A percentile compares a stretch with the other conserved stretches of the same genome.
Evolutionary conservation across 306 rosid species (phyloP).

Genomic region (Prunus mira): DNA sequence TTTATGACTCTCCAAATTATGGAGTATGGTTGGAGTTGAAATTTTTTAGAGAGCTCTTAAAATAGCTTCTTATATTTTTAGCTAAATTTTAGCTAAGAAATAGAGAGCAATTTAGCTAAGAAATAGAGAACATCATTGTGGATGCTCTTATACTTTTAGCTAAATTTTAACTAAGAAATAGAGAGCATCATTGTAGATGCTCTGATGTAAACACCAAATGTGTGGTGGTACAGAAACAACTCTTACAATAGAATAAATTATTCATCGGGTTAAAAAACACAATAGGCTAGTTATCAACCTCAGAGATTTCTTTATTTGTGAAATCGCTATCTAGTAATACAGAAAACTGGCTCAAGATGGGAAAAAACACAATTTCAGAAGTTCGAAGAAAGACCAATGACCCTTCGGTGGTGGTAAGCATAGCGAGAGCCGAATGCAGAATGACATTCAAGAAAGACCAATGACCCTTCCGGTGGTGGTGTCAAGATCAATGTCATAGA

Average conservation of each 20-base stretch:
- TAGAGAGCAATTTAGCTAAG: no score
- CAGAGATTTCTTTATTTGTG: not conserved
- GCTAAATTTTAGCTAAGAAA: no score
- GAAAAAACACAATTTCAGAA: not conserved
- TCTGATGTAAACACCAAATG: not conserved
- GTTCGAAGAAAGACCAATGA: no score
- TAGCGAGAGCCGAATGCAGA: not conserved
- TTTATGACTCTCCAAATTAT: no score
- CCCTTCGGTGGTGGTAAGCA: no score
- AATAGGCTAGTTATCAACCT: not conserved
- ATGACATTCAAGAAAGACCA: slow-evolving; percentile 72
- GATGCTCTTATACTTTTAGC: no score
- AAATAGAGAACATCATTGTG: no score
- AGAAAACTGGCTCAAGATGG: not conserved
- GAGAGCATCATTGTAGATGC: no score
- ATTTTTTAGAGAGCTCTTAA: no score
- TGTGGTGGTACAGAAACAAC: not conserved
- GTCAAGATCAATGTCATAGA: slow-evolving; percentile 89
- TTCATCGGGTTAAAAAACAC: not conserved
- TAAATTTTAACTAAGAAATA: no score
- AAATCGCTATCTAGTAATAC: not conserved
- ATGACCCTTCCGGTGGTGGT: slow-evolving; percentile 80
- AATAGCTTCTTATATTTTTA: no score
- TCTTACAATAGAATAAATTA: not conserved
- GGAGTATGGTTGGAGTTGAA: no score